Evolutionary conservation across 1,284 basidiomycete genomes (phyloP), one percentile per base, ranked within the genome.

Genomic region (Ustilago loliicola): DNA sequence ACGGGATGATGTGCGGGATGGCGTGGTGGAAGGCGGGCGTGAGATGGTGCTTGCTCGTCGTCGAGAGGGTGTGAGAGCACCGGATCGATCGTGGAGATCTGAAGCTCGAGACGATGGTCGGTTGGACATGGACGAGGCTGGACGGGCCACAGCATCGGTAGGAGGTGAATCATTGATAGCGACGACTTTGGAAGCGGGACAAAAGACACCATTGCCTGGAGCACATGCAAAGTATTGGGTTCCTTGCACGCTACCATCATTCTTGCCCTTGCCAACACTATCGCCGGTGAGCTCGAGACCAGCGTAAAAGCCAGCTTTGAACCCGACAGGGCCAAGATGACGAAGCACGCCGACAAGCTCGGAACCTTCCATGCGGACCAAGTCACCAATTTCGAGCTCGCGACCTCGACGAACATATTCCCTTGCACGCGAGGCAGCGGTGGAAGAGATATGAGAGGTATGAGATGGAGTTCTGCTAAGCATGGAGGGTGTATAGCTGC

Each of bases 191-290:
- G 90, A 88, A 0, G 91, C 89, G 8, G 92, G 91, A 34, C 96
- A 92, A 85, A 98, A 99, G 51, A 99, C 93, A 40, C 96, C 96
- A 80, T 94, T 96, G 61, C 91, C 90, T 0, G 92, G 91, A 29
- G 93, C 90, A 86, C 95, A 98, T 0, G 89, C 85, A 84, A 99
- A 99, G 87, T 99, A 98, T 83, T 90, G 91, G 52, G 91, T 91
- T 48, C 93, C 94, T 76, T 90, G 90, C 3, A 97, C 95, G 51
- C 91, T 91, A 23, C 96, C 96, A 83, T 98, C 91, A 83, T 99
- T 99, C 88, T 98, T 98, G 2, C 96, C 96, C 85, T 93, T 93
- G n/a, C 96, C 95, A 17, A 66, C 66, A 34, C 80, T 81, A 19
- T 77, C 78, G 21, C 83, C 83, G 3, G 80, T 77, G 4, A 86